These are phyloP conservation scores for Colletotrichum sp. DNA, from an alignment of 2,329 filamentous ascomycete species.

Conservation along the genomic window DNA sequence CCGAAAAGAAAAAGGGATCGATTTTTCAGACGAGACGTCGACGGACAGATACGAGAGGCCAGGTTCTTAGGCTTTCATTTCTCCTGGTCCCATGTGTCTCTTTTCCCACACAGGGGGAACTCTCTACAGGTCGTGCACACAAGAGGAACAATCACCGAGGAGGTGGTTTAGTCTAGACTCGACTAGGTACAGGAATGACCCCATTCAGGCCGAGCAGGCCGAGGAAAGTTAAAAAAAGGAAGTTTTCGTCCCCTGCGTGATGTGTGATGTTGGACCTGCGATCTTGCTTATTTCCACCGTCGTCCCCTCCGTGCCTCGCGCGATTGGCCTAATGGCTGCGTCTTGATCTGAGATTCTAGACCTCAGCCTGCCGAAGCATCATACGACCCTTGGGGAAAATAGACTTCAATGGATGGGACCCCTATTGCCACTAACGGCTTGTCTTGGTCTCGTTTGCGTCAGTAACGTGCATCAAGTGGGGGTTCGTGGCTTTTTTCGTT, in stretches of 20 bases:
- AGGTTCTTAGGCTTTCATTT: not conserved
- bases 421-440: not conserved
- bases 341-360: not conserved
- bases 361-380: not conserved
- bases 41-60: not conserved
- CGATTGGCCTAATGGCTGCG: not conserved
- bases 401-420: not conserved
- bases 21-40: slow-evolving; percentile 11
- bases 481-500: not conserved
- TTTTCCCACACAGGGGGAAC: not conserved
- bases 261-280: not conserved
- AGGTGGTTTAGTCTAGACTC: not conserved
- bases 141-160: not conserved
- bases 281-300: not conserved
- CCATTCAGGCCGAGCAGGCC: slow-evolving; percentile 10
- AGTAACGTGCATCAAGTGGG: not conserved
- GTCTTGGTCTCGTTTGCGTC: not conserved
- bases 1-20: not conserved
- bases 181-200: slow-evolving; percentile 9
- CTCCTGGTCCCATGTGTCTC: not conserved
- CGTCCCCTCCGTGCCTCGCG: not conserved
- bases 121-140: slow-evolving; percentile 3
- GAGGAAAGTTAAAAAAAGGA: not conserved
- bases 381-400: not conserved
- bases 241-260: not conserved